Evolutionary conservation across 148 eudicot species (phyloP), one percentile per base, ranked within the genome.

Genomic region (Linanthus parryae): DNA sequence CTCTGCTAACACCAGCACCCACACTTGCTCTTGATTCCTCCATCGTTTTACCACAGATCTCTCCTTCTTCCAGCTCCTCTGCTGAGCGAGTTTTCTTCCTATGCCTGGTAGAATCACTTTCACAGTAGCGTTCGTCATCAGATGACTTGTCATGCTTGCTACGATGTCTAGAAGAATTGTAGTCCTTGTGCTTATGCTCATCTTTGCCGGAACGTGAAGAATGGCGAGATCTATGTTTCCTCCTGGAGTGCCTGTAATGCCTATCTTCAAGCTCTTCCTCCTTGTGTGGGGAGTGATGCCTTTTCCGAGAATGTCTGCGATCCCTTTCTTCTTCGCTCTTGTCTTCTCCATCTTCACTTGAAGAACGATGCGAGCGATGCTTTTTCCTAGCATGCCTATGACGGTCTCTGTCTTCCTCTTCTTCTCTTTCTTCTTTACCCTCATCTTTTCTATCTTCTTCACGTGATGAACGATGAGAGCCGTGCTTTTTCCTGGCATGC

Each of bases 61-160:
- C 95, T 10, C 94, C 98, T 71, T 86, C 98, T 49, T 91, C 98
- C 59, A 86, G 72, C 39, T 81, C 95, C 40, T 61, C 71, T 47
- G 69, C 86, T 15, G 62, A 22, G n/a, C 20, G 36, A 8, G 71
- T 61, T 54, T 46, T 67, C 30, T 62, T 75, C 47, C 50, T 65
- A 42, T 46, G 46, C 74, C 70, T 65, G 35, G 57, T 58, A 14
- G 79, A 51, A 59, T 53, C 68, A 28, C 50, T 50, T 18, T 48
- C 33, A 51, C 42, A 67, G 38, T 20, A 5, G 14, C 55, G 58
- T 23, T 74, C 77, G 34, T 74, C 72, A 49, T 57, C 72, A 15
- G 70, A 50, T 27, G 68, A 73, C 44, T 19, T 55, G 38, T 63
- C 65, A 33, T 65, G 72, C 66, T 58, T 72, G 45, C 69, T 74